Percentiles rank a stretch among this genome's conserved stretches.
phyloP scores from a whole-genome alignment of 495 filamentous ascomycete species.

The Penicillium flavigenum region DNA sequence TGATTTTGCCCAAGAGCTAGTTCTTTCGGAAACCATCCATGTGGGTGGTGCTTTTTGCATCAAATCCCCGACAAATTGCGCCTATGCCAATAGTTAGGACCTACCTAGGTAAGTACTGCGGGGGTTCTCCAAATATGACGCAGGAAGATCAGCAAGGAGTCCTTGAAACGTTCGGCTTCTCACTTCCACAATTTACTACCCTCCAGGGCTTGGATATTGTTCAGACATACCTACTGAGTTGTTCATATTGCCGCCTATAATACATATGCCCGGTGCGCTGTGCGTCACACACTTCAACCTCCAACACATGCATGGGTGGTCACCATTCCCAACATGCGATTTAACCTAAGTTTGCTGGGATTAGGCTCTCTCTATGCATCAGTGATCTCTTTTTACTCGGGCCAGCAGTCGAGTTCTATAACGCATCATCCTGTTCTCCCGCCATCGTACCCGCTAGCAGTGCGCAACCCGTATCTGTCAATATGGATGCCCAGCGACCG shows the following conservation, averaged over 20 bases:
- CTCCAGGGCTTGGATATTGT: too few relatives aligned
- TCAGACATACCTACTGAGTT: too few relatives aligned
- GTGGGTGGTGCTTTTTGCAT: too few relatives aligned
- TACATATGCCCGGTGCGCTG: too few relatives aligned
- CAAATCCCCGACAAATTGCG: too few relatives aligned
- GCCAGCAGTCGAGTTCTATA: slow-evolving; percentile 12
- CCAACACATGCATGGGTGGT: too few relatives aligned
- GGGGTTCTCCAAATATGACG: not conserved
- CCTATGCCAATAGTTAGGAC: too few relatives aligned
- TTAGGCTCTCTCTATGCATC: slow-evolving; percentile 28
- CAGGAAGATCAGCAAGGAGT: not conserved
- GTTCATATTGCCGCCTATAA: too few relatives aligned
- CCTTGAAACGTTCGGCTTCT: not conserved
- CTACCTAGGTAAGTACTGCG: not conserved
- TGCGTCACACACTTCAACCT: too few relatives aligned
- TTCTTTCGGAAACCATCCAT: too few relatives aligned
- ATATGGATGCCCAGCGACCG: slow-evolving; percentile 48
- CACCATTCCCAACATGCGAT: slow-evolving; percentile 24
- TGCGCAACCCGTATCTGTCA: slow-evolving; percentile 48
- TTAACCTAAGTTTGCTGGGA: slow-evolving; percentile 23
- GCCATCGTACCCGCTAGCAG: slow-evolving; percentile 51
- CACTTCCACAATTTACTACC: not conserved
- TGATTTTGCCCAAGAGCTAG: too few relatives aligned
- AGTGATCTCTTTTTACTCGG: slow-evolving; percentile 19
- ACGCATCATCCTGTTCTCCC: slow-evolving; percentile 34